Percentiles rank a stretch among this genome's conserved stretches.
Conservation (phyloP, 345 rosid genomes). For the Laguncularia racemosa region DNA sequence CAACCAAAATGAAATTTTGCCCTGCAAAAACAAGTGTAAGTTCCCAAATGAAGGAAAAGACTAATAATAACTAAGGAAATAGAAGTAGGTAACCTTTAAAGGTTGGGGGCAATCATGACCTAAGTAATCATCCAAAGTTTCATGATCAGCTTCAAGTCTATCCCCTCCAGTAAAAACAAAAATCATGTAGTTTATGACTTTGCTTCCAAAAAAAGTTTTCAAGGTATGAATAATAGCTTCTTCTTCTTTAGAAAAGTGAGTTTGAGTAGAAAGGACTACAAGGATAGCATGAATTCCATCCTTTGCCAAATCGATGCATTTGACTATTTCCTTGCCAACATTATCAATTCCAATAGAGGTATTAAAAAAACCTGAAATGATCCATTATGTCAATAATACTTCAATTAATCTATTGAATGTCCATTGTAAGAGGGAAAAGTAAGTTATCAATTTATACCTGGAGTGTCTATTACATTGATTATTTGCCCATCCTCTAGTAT, state of each 20-base stretch:
- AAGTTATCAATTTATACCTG: constrained; percentile 37
- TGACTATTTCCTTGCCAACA: constrained; percentile 74
- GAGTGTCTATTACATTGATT: constrained; percentile 84
- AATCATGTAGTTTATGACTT: constrained; percentile 70
- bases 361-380: constrained; percentile 71
- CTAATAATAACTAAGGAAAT: not conserved
- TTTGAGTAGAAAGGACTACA: constrained; percentile 58
- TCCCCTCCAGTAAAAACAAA: constrained; percentile 91
- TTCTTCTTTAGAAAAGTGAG: constrained; percentile 66
- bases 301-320: constrained; percentile 72
- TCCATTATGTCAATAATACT: not conserved
- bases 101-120: constrained; percentile 63
- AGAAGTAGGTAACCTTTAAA: constrained; percentile 40
- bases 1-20: too few species aligned
- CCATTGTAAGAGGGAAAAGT: not conserved
- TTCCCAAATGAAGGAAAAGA: too few species aligned
- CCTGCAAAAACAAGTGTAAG: too few species aligned
- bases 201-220: constrained; percentile 67
- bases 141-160: constrained; percentile 70
- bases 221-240: constrained; percentile 54
- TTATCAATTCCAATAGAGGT: constrained; percentile 47
- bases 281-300: constrained; percentile 86
- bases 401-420: not conserved
- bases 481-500: constrained; percentile 50
- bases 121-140: constrained; percentile 68